A percentile compares a stretch with the other conserved stretches of the same genome.
Evolutionary conservation across 2,329 filamentous ascomycete genomes (phyloP).

Genomic region (Arthrinium puccinioides): DNA sequence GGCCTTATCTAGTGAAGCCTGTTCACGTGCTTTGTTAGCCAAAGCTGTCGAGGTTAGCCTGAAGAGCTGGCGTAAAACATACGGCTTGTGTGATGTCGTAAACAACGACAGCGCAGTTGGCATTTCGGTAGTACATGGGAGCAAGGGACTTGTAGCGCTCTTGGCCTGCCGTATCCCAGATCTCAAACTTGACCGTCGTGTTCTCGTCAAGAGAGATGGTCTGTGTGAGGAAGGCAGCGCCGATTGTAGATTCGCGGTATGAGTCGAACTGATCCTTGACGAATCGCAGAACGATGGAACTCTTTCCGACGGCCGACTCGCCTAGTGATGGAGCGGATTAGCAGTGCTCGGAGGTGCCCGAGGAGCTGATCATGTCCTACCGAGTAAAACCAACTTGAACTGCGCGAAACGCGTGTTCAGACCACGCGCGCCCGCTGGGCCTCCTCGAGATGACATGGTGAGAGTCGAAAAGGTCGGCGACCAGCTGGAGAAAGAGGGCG

Average conservation of each 20-base stretch:
- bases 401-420: slow-evolving; percentile 87
- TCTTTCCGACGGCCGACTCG: slow-evolving; percentile 99
- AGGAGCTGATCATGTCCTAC: slow-evolving; percentile 39
- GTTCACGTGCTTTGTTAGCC: slow-evolving; percentile 15
- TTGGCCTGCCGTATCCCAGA: slow-evolving; percentile 98
- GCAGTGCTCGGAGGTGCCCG: slow-evolving; percentile 11
- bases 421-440: slow-evolving; percentile 51
- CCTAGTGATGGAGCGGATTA: slow-evolving; percentile 50
- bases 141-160: slow-evolving; percentile 98
- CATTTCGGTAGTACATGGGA: slow-evolving; percentile 99
- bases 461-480: not conserved
- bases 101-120: slow-evolving; percentile 97
- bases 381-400: slow-evolving; percentile 96
- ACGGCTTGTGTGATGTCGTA: slow-evolving; percentile 99
- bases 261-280: slow-evolving; percentile 99
- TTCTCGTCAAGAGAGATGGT: slow-evolving; percentile 97
- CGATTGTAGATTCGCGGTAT: slow-evolving; percentile 96
- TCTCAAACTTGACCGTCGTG: slow-evolving; percentile 99
- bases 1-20: slow-evolving; percentile 97
- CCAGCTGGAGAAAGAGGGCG: not conserved
- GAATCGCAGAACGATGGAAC: slow-evolving; percentile 94
- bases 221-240: slow-evolving; percentile 96
- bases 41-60: not conserved
- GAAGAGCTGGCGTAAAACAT: slow-evolving; percentile 28
- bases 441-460: slow-evolving; percentile 79